A percentile compares a stretch with the other conserved stretches of the same genome.
These are phyloP conservation scores for Aechmea fasciata DNA, from an alignment of 176 grass and related monocot species.

Conservation along the genomic window DNA sequence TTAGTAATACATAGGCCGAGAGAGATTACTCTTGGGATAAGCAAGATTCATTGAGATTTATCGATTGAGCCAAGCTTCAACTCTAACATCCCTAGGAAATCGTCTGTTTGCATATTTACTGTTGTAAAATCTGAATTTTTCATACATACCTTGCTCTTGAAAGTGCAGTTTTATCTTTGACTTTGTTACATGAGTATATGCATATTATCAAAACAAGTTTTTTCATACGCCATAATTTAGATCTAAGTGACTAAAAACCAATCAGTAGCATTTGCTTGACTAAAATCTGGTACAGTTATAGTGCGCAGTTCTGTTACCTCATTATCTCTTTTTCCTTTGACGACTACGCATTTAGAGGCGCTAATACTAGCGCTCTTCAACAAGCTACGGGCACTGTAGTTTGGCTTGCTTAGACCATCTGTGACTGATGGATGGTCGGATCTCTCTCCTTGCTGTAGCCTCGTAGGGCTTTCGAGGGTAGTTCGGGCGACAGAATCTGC, in stretches of 20 bases:
- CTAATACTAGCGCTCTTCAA: constrained; percentile 92
- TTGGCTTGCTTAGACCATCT: constrained; percentile 54
- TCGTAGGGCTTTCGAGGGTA: constrained; percentile 25
- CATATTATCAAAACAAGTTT: no score
- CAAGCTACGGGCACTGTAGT: constrained; percentile 44
- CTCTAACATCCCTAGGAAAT: no score
- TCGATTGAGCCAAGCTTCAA: no score
- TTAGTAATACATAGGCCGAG: no score
- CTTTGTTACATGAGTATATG: neutral
- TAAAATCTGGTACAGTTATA: neutral
- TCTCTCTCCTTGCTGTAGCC: constrained; percentile 33
- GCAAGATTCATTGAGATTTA: no score
- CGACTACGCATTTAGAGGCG: constrained; percentile 62
- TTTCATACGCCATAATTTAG: neutral
- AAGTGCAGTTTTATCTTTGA: neutral
- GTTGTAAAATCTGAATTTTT: no score
- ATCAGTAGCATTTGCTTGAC: neutral
- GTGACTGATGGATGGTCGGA: constrained; percentile 40
- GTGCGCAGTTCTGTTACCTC: constrained; percentile 42
- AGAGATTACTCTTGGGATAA: no score
- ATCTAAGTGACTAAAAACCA: neutral
- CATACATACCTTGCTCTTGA: constrained; percentile 35
- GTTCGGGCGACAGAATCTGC: constrained; percentile 27
- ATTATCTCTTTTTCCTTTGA: constrained; percentile 47
- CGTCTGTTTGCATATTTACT: no score